A percentile compares a stretch with the other conserved stretches of the same genome.
Conservation (phyloP, 257 asterid genomes). For the Solanum gandarillasii region DNA sequence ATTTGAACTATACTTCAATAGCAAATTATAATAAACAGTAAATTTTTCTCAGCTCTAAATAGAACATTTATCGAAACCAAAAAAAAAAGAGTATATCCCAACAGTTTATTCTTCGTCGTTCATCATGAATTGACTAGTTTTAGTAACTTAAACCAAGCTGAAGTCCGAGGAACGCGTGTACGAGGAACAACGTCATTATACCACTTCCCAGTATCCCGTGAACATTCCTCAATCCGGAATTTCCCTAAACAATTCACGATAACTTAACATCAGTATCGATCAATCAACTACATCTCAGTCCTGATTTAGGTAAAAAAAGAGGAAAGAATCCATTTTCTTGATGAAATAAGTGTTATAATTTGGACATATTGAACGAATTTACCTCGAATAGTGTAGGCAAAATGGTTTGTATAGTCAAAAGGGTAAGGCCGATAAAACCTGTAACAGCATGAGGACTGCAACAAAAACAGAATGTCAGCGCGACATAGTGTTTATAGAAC, state of each 20-base stretch:
- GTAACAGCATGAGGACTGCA: conserved; percentile 58
- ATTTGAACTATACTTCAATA: not conserved
- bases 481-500: not conserved
- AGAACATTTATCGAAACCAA: not conserved
- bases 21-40: not conserved
- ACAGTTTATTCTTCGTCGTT: not conserved
- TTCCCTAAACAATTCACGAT: conserved; percentile 35
- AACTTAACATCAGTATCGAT: not conserved
- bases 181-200: conserved; percentile 80
- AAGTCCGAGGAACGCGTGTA: conserved; percentile 77
- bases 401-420: conserved; percentile 32
- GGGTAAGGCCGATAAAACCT: conserved; percentile 35
- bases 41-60: not conserved
- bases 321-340: not conserved
- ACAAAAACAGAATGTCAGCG: not conserved
- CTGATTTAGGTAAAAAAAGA: not conserved
- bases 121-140: not conserved
- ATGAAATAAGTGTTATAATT: not conserved
- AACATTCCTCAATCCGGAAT: conserved; percentile 56
- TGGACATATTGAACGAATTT: not conserved
- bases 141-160: conserved; percentile 68
- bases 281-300: not conserved
- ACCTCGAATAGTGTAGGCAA: conserved; percentile 58
- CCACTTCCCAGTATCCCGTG: conserved; percentile 93
- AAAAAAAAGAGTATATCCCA: not conserved